These are phyloP conservation scores for Trametes versicolor DNA, from an alignment of 1,284 basidiomycete genomes.

Conservation along the genomic window DNA sequence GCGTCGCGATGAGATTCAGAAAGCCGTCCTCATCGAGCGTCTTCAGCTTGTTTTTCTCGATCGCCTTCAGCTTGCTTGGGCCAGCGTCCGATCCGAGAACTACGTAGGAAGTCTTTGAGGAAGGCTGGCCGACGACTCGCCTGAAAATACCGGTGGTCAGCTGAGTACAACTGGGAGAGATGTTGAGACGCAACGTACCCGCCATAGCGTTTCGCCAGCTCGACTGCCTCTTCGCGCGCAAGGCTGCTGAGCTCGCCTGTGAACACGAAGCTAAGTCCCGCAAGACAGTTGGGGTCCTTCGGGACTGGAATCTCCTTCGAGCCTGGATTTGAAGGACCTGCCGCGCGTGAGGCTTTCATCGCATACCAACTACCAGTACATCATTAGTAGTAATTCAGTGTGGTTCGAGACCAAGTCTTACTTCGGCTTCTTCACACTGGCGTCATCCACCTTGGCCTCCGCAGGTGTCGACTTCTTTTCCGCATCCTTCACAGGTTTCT, in stretches of 20 bases:
- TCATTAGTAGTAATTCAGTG: background rate
- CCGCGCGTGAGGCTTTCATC: conserved; percentile 65
- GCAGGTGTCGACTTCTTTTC: conserved; percentile 5
- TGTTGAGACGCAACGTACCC: conserved; percentile 63
- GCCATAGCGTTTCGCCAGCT: conserved; percentile 93
- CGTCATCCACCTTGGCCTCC: conserved; percentile 15
- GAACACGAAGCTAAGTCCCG: conserved; percentile 94
- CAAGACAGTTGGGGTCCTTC: conserved; percentile 78
- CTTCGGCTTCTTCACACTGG: conserved; percentile 45
- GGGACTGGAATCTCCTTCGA: conserved; percentile 87
- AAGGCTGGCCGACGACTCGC: conserved; percentile 88
- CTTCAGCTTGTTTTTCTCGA: conserved; percentile 81
- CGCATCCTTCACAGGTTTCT: conserved; percentile 27
- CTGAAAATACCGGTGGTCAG: conserved; percentile 50
- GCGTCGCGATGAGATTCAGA: conserved; percentile 81
- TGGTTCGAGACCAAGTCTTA: conserved; percentile 41
- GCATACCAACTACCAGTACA: conserved; percentile 66
- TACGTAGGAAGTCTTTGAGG: conserved; percentile 91
- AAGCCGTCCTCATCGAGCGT: conserved; percentile 92
- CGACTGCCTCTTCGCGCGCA: conserved; percentile 87
- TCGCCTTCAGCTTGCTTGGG: conserved; percentile 85
- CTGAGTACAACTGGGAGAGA: conserved; percentile 4
- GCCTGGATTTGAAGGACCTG: conserved; percentile 80
- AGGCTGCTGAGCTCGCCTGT: conserved; percentile 93
- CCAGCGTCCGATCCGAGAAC: conserved; percentile 92